Evolutionary conservation across 306 rosid genomes (phyloP), one percentile per base, ranked within the genome.

Genomic region (Quercus suber): DNA sequence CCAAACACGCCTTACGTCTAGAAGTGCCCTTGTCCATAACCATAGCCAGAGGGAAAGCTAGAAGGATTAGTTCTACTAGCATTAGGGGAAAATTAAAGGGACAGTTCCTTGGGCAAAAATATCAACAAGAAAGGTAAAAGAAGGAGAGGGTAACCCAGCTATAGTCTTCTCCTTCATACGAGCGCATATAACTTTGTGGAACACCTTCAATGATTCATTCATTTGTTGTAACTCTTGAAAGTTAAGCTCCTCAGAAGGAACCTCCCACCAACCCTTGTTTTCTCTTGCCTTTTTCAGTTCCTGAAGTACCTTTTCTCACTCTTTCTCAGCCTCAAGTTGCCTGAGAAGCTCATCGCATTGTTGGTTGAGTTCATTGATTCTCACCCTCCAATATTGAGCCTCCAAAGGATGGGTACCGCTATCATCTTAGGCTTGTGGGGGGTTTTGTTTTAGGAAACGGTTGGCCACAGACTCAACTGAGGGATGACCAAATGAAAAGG

Each of bases 401-500:
- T 33, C 67, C 4, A 69, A 65, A 0, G 71, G 72, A 51, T 69
- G 73, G 14, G 81, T 59, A 17, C 33, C 12, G 27, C 73, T 52
- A 11, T 8, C 71, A 1, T 19, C 14, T 73, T 53, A 8, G 41
- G 9, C 2, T 35, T 35, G 41, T 35, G 41, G 8, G 6, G 2
- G 41, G 8, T 35, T 5, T 35, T 6, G 41, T 35, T 35, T 35
- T 35, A 84, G 90, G 69, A 81, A 81, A 43, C 82, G 76, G 57
- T 81, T 80, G 4, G 75, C 69, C 28, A 87, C 35, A 9, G 77
- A 52, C 1, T 84, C 86, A 1, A 87, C 78, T 1, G 59, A 49
- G 0, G 96, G 96, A 27, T 92, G 81, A 1, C 93, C 96, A 6
- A 85, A 88, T 0, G 91, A 52, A 69, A 75, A 89, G 49, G 91